Conservation (phyloP, 73 alveolate genomes). For the Blepharisma stoltei region DNA sequence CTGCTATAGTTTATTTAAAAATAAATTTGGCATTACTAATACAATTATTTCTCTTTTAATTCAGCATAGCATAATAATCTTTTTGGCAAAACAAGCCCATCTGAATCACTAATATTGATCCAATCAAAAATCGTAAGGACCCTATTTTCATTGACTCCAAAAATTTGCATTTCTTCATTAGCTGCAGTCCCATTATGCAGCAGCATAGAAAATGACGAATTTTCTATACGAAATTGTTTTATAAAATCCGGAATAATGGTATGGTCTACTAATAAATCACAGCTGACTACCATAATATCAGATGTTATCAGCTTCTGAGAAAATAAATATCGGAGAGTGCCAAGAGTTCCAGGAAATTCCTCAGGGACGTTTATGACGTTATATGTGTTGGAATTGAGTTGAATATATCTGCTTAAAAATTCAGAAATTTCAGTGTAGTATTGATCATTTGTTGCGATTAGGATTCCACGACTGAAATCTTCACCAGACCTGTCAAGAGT, state of each 20-base stretch:
- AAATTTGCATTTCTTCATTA: constrained; percentile 22
- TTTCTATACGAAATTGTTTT: not conserved
- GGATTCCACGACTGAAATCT: not conserved
- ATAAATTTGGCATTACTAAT: too few relatives aligned
- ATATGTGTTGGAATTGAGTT: not conserved
- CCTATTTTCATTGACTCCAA: constrained; percentile 6
- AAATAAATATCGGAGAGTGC: constrained; percentile 17
- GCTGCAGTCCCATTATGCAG: constrained; percentile 1
- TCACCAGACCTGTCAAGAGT: not conserved
- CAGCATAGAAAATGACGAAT: not conserved
- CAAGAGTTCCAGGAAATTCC: constrained; percentile 4
- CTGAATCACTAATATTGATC: not conserved
- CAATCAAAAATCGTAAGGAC: constrained; percentile 5
- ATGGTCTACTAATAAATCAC: constrained; percentile 2
- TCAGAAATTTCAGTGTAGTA: not conserved
- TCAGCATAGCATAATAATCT: too few relatives aligned
- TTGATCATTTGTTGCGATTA: not conserved
- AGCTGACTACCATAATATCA: not conserved
- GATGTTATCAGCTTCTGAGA: not conserved
- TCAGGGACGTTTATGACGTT: constrained; percentile 17
- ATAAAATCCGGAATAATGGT: constrained; percentile 1
- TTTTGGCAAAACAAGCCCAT: not conserved
- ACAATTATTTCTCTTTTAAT: too few relatives aligned
- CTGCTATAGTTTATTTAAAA: too few relatives aligned
- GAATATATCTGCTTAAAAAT: not conserved